Conservation (phyloP, 495 filamentous ascomycete species). For the Penicillium taxi region DNA sequence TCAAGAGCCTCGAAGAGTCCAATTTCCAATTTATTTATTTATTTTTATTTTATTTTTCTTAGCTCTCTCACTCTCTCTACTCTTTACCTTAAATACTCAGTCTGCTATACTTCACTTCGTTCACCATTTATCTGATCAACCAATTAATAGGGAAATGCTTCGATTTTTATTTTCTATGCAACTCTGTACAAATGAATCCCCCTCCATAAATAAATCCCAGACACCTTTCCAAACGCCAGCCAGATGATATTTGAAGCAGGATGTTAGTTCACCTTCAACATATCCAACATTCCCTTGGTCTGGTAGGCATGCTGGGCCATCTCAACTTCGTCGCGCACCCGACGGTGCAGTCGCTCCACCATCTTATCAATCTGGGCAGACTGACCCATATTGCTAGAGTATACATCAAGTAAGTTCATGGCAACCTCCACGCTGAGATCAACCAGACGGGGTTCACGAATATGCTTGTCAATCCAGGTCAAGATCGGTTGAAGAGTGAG, state of each 20-base stretch:
- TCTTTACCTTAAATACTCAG: no score
- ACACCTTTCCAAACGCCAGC: constrained; percentile 23
- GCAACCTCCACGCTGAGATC: constrained; percentile 69
- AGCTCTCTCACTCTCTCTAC: no score
- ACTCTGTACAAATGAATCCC: constrained; percentile 25
- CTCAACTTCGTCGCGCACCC: constrained; percentile 71
- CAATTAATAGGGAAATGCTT: constrained; percentile 1
- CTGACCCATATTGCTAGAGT: constrained; percentile 69
- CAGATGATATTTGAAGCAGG: constrained; percentile 5
- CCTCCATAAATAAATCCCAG: constrained; percentile 20
- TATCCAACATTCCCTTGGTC: constrained; percentile 77
- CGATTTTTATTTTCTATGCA: constrained; percentile 28
- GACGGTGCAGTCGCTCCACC: constrained; percentile 54
- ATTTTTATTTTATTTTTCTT: no score
- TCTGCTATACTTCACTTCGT: no score
- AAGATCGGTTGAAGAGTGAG: constrained; percentile 71
- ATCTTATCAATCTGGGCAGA: constrained; percentile 62
- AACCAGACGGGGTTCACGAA: constrained; percentile 71
- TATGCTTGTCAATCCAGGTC: constrained; percentile 70
- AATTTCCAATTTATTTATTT: no score
- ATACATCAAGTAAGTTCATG: constrained; percentile 75
- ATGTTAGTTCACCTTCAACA: constrained; percentile 44
- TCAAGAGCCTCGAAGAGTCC: no score
- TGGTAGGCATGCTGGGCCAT: constrained; percentile 68
- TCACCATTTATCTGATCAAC: neutral